Conservation (phyloP, 345 rosid genomes). For the Aquilaria sinensis region DNA sequence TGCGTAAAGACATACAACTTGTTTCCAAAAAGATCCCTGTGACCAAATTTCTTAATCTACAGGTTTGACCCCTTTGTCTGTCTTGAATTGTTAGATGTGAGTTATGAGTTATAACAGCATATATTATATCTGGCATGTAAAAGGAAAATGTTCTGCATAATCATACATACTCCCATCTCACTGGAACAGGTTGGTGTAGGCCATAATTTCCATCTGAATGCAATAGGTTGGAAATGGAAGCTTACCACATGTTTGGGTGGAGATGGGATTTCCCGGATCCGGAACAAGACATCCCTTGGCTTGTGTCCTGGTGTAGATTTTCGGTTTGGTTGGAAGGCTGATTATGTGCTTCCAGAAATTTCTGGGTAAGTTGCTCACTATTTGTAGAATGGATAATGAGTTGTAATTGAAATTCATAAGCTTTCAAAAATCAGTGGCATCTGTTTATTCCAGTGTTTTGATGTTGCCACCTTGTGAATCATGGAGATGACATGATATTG, state of each 20-base stretch:
- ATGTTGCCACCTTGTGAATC: neutral
- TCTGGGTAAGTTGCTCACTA: constrained; percentile 55
- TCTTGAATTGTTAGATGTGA: neutral
- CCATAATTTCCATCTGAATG: constrained; percentile 70
- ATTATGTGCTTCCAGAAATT: constrained; percentile 78
- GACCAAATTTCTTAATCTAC: constrained; percentile 72
- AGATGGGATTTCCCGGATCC: constrained; percentile 72
- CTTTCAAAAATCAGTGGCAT: neutral
- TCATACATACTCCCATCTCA: neutral
- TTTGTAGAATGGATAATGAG: neutral
- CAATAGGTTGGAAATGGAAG: constrained; percentile 90
- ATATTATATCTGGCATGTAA: constrained; percentile 2
- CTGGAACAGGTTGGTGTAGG: constrained; percentile 67
- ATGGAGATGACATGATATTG: neutral
- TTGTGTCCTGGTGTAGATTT: constrained; percentile 78
- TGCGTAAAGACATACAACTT: constrained; percentile 61
- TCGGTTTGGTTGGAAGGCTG: constrained; percentile 90
- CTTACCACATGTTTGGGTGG: constrained; percentile 86
- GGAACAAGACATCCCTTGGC: constrained; percentile 75
- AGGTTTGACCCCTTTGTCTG: constrained; percentile 37
- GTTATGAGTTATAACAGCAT: neutral
- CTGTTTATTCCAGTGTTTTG: neutral
- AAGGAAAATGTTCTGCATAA: neutral
- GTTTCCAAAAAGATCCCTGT: constrained; percentile 81
- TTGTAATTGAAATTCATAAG: neutral